Conservation (phyloP, 2,329 filamentous ascomycete species). For the Fusarium sp. region DNA sequence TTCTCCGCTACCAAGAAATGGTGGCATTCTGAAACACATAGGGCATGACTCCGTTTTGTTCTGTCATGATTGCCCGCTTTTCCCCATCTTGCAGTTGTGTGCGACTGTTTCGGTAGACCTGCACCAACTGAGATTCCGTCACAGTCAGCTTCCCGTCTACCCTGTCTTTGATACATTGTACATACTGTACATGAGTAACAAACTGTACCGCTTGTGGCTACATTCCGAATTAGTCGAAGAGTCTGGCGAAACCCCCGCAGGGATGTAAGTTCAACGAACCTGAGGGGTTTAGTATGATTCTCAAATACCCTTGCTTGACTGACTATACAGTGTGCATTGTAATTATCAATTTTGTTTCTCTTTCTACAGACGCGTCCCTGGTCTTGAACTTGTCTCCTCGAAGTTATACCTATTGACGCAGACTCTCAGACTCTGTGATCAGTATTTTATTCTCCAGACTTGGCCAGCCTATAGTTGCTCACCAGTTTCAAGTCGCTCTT, state of each 20-base stretch:
- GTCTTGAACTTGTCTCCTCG: background rate
- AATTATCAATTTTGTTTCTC: background rate
- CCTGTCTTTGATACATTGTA: slow-evolving; percentile 9
- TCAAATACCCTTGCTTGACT: background rate
- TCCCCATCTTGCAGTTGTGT: background rate
- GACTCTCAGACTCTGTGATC: background rate
- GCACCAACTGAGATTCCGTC: background rate
- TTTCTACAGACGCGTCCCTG: background rate
- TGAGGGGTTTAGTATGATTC: slow-evolving; percentile 32
- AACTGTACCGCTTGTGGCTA: slow-evolving; percentile 24
- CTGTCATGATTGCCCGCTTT: slow-evolving; percentile 17
- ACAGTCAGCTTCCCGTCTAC: background rate
- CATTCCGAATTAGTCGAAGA: slow-evolving; percentile 7
- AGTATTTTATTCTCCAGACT: background rate
- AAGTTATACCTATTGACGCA: background rate
- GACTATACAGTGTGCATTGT: background rate
- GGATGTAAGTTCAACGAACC: slow-evolving; percentile 36
- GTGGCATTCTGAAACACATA: slow-evolving; percentile 11
- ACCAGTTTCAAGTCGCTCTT: background rate
- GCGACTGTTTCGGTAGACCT: background rate
- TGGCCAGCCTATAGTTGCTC: background rate
- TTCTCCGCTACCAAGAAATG: slow-evolving; percentile 21
- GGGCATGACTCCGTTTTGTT: background rate
- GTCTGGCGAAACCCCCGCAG: slow-evolving; percentile 21
- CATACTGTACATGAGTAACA: background rate